Conservation (phyloP, 257 asterid genomes). For the Capsicum pubescens region DNA sequence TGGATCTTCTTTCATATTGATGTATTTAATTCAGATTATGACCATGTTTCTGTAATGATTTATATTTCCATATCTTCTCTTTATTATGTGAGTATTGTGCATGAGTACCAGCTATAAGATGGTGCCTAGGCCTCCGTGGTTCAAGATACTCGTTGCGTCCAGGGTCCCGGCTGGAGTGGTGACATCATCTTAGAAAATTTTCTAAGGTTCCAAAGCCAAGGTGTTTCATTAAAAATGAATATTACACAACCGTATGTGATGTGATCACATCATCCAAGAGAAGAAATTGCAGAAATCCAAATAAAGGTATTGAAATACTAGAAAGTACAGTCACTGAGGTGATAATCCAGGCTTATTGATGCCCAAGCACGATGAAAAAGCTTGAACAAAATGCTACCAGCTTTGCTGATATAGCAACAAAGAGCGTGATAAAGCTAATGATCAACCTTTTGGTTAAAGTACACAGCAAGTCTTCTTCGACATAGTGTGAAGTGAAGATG, state of each 20-base stretch:
- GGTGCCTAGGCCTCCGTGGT: too few relatives aligned
- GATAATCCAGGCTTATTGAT: slow-evolving; percentile 33
- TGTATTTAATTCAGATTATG: too few relatives aligned
- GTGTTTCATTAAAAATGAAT: slow-evolving; percentile 20
- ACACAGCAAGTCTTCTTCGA: slow-evolving; percentile 46
- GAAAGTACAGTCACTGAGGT: slow-evolving; percentile 38
- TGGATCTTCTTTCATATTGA: too few relatives aligned
- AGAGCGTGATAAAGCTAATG: slow-evolving; percentile 35
- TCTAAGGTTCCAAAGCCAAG: too few relatives aligned
- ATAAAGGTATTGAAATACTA: slow-evolving; percentile 37
- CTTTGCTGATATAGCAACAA: slow-evolving; percentile 43
- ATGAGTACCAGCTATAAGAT: too few relatives aligned
- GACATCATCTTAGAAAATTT: too few relatives aligned
- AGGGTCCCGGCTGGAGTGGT: too few relatives aligned
- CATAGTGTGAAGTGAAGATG: slow-evolving; percentile 50
- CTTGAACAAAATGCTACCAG: slow-evolving; percentile 44
- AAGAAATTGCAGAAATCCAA: slow-evolving; percentile 43
- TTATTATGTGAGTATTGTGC: too few relatives aligned
- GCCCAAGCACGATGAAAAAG: slow-evolving; percentile 38
- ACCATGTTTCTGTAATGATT: too few relatives aligned
- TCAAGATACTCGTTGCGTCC: too few relatives aligned
- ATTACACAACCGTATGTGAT: slow-evolving; percentile 43
- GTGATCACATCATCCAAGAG: slow-evolving; percentile 40
- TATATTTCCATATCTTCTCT: too few relatives aligned
- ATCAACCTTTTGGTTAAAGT: slow-evolving; percentile 43